phyloP scores from a whole-genome alignment of 2,329 filamentous ascomycete genomes.

The Aphanoascus verrucosus region DNA sequence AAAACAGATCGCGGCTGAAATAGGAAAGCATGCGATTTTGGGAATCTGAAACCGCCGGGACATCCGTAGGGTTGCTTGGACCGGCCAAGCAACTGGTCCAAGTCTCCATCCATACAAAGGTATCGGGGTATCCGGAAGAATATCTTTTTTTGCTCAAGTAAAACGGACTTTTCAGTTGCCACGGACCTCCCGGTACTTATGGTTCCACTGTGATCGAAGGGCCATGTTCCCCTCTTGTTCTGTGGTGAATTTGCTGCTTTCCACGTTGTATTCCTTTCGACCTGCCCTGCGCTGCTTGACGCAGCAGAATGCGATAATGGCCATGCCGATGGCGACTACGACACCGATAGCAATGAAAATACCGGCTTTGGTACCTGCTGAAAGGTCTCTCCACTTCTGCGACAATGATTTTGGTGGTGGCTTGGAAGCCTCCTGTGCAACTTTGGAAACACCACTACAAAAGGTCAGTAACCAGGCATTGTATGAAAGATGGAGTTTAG shows the following conservation, averaged over 20 bases:
- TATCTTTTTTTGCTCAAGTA: neutral
- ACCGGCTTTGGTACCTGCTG: slow-evolving; percentile 39
- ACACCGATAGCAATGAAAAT: slow-evolving; percentile 34
- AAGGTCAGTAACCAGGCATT: neutral
- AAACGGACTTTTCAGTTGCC: neutral
- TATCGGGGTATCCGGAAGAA: slow-evolving; percentile 1
- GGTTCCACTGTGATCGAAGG: slow-evolving; percentile 32
- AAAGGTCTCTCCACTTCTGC: slow-evolving; percentile 37
- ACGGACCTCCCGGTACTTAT: slow-evolving; percentile 22
- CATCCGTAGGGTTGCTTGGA: slow-evolving; percentile 6
- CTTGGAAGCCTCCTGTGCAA: slow-evolving; percentile 34
- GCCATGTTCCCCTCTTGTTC: slow-evolving; percentile 32
- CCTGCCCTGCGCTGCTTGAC: slow-evolving; percentile 42
- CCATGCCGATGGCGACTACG: slow-evolving; percentile 25
- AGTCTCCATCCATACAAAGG: neutral
- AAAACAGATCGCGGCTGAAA: neutral
- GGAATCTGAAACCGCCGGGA: neutral
- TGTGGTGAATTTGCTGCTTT: slow-evolving; percentile 38
- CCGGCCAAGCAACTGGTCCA: slow-evolving; percentile 13
- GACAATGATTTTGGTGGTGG: slow-evolving; percentile 26
- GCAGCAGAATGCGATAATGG: slow-evolving; percentile 38
- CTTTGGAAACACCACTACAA: slow-evolving; percentile 55
- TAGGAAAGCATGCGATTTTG: neutral
- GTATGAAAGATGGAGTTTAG: neutral
- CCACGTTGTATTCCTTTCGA: slow-evolving; percentile 38